Base-by-base conservation (phyloP, 1,139 yeast genomes). In the Suhomyces atakaporum region DNA sequence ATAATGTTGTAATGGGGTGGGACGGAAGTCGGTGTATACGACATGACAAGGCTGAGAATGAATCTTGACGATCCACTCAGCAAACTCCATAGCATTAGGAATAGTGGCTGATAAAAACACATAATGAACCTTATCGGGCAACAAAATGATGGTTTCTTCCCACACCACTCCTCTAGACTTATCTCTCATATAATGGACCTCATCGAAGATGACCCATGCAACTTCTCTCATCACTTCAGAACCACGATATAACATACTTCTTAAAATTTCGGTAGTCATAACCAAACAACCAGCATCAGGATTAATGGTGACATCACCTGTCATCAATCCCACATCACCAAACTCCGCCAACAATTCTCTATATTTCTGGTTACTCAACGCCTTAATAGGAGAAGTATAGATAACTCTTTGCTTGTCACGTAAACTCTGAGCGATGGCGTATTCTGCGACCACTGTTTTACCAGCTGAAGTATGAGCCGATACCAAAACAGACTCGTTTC, bases 401-500 rank as follows among this genome's bases (percentile, higher is more conserved):
- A 92, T 92, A 36, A 92, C 96, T 63, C 96, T 80, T 57, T 92
- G 96, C 65, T 88, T 89, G 38, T 87, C 89, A 51, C 89, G 70
- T 45, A 88, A 68, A 10, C 96, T 87, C 68, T 89, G 95, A 2
- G 98, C 97, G 66, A 92, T 92, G 27, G 98, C 97, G 55, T 92
- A 94, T 58, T 92, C 99, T 0, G 99, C 99, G 34, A 92, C 98
- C 31, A 94, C 99, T 0, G 99, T 92, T 58, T 92, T 92, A 67
- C 99, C 99, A 6, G 98, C 98, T 20, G 97, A 90, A 0, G 98
- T 90, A 56, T 92, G 99, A 0, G 99, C 99, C 16, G 97, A 90
- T 2, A 92, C 97, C 51, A 92, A 75, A 7, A 92, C 99, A n/a
- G 96, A 84, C 59, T 92, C 97, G 45, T 85, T 81, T 54, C 96